Evolutionary conservation across 2,329 filamentous ascomycete species (phyloP), one percentile per base, ranked within the genome.

Genomic region (Alternaria rosae): DNA sequence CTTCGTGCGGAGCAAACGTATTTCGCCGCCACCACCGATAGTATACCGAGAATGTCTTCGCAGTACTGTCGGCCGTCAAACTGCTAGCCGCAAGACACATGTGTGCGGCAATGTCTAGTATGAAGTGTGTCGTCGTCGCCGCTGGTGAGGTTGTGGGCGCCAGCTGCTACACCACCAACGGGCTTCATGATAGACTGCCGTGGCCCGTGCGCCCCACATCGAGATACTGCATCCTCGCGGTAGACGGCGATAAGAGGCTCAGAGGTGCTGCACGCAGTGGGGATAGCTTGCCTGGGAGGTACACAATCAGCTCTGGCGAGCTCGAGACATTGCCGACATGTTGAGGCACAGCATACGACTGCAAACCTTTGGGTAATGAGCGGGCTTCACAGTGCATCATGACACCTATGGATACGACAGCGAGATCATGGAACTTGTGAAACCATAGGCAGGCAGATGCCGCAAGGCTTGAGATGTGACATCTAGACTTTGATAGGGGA

Each of bases 121-220:
- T 17, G 12, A 13, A 23, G 5, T 42, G 23, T 44, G 52, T 15
- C 13, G 25, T 44, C 32, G 47, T 25, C 30, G 26, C 25, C 25
- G 41, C 25, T 45, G 52, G 26, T 17, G 26, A 30, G n/a, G 26
- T 30, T 12, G 13, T 32, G 38, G 20, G 26, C 13, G 17, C 41
- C 26, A 32, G 25, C 52, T 54, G 26, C 52, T 28, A 43, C 35
- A 54, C 25, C 41, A 28, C 30, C 28, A 48, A 35, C 30, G 48
- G 28, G 38, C 56, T 57, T 63, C 59, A 56, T 51, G 56, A 65
- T 50, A 42, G 12, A 13, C 42, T 17, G 8, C 30, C 0, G 50
- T 51, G 59, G 63, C 53, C 63, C 59, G 63, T 65, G 63, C 63
- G 20, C 30, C 41, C 28, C 60, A 38, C 45, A 13, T 3, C 10